phyloP scores from a whole-genome alignment of 2,329 filamentous ascomycete genomes.

The Coleophoma eucalyptorum region DNA sequence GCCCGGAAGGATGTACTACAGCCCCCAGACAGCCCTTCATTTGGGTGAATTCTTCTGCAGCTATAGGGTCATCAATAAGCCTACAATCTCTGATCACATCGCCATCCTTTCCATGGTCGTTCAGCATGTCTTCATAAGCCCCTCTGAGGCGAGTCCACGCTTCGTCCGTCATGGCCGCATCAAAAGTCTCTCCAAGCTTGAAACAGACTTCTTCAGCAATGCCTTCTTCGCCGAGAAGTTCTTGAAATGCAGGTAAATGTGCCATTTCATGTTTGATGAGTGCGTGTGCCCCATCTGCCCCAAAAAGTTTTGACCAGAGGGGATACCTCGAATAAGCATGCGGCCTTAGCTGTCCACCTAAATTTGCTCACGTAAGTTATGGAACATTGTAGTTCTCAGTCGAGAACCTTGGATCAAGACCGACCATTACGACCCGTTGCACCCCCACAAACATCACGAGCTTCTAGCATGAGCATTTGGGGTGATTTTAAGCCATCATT shows the following conservation, averaged over 20 bases:
- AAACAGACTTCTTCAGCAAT: slow-evolving; percentile 25
- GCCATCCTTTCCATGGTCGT: slow-evolving; percentile 23
- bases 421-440: slow-evolving; percentile 39
- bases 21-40: slow-evolving; percentile 26
- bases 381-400: slow-evolving; percentile 29
- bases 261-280: slow-evolving; percentile 26
- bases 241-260: slow-evolving; percentile 31
- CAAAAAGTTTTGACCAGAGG: slow-evolving; percentile 23
- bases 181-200: slow-evolving; percentile 27
- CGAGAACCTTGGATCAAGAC: slow-evolving; percentile 27
- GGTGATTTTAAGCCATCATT: slow-evolving; percentile 13
- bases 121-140: slow-evolving; percentile 23
- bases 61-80: slow-evolving; percentile 26
- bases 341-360: slow-evolving; percentile 29
- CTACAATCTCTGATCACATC: slow-evolving; percentile 22
- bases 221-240: slow-evolving; percentile 30
- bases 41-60: slow-evolving; percentile 26
- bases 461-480: slow-evolving; percentile 34
- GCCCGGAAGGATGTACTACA: slow-evolving; percentile 20
- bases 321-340: slow-evolving; percentile 27
- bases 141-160: slow-evolving; percentile 24
- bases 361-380: slow-evolving; percentile 25
- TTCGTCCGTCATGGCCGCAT: slow-evolving; percentile 28
- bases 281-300: slow-evolving; percentile 22
- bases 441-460: slow-evolving; percentile 34